Evolutionary conservation across 306 rosid species (phyloP).

Genomic region (Hylodesmum podocarpum): DNA sequence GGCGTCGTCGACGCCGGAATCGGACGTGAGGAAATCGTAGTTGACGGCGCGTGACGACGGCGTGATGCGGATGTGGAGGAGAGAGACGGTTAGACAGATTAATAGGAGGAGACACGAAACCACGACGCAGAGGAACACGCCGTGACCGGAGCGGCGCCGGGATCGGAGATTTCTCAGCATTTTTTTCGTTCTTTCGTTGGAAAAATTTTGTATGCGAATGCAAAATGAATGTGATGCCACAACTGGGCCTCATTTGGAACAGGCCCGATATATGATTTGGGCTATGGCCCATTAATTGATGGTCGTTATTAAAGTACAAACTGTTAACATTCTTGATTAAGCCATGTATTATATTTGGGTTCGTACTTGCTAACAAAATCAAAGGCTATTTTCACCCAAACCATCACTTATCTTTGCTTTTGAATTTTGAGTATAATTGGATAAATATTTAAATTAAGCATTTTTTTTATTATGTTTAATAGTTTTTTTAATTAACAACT

Average conservation of each 20-base stretch:
- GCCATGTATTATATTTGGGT: no score
- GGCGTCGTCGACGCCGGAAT: constrained; percentile 38
- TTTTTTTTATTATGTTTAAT: no score
- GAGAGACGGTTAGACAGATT: constrained; percentile 52
- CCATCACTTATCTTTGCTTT: no score
- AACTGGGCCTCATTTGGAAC: not conserved
- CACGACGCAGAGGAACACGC: constrained; percentile 55
- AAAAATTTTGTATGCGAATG: not conserved
- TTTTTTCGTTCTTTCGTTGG: not conserved
- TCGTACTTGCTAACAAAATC: no score
- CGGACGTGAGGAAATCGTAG: constrained; percentile 55
- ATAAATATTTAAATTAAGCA: no score
- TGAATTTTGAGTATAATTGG: no score
- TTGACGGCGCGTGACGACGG: constrained; percentile 12
- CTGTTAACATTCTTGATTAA: no score
- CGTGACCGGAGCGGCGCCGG: constrained; percentile 66
- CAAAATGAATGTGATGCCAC: not conserved
- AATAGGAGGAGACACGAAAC: constrained; percentile 56
- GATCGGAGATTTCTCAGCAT: constrained; percentile 58
- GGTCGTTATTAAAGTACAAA: no score
- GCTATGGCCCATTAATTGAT: not conserved
- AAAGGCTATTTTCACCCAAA: no score
- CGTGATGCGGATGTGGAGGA: constrained; percentile 49
- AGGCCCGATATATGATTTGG: not conserved
- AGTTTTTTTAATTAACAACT: no score